Conservation (phyloP, 2,329 filamentous ascomycete species). For the Nothopassalora personata region DNA sequence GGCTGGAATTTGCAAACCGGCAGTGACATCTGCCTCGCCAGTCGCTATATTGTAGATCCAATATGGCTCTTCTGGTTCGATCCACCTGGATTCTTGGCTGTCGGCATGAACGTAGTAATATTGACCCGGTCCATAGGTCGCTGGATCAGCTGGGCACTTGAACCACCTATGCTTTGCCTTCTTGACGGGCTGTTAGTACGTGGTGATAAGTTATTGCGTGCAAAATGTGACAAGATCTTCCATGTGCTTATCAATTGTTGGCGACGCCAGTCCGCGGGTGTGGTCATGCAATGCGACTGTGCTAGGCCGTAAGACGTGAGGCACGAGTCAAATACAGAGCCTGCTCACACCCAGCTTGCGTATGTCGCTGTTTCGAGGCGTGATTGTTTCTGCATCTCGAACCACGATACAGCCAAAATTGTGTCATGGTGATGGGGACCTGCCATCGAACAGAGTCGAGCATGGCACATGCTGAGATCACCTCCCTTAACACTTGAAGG, state of each 20-base stretch:
- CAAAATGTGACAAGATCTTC: not conserved
- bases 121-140: slow-evolving; percentile 10
- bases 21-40: slow-evolving; percentile 16
- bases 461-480: not conserved
- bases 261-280: not conserved
- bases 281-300: not conserved
- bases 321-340: not conserved
- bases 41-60: slow-evolving; percentile 27
- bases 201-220: not conserved
- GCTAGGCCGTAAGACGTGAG: not conserved
- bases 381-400: not conserved
- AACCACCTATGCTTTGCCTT: slow-evolving; percentile 17
- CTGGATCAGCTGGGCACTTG: slow-evolving; percentile 13
- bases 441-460: not conserved
- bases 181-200: slow-evolving; percentile 3
- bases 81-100: slow-evolving; percentile 23
- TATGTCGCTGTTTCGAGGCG: not conserved
- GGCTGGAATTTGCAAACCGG: slow-evolving; percentile 24
- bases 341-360: not conserved
- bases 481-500: not conserved
- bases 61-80: slow-evolving; percentile 30
- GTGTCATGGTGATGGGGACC: not conserved
- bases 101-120: slow-evolving; percentile 28
- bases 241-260: not conserved
- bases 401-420: not conserved